Base-by-base conservation (phyloP, 2,329 filamentous ascomycete genomes). In the Pestalotiopsis sp. region DNA sequence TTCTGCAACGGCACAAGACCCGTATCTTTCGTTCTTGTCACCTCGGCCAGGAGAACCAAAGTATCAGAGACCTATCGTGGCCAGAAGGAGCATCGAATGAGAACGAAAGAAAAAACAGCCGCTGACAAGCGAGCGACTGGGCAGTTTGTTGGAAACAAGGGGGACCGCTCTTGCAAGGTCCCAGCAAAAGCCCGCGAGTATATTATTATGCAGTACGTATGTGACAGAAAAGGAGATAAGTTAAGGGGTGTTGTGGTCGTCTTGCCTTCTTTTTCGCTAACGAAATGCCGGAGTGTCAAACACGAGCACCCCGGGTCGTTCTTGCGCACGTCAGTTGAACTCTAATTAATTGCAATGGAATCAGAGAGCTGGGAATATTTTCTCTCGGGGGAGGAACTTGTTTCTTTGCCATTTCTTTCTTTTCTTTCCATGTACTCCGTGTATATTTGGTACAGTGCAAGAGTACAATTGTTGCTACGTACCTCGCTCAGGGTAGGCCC, bases 241-340 rank as follows among this genome's bases (percentile, higher is more conserved):
- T 52, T 17, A 20, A n/a, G 20, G 17, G 17, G 17, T 9, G 6
- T 52, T 52, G 7, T 52, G n/a, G n/a, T n/a, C 23, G 17, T n/a
- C 14, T 52, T 52, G 7, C 17, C 20, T 52, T 20, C 20, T 52
- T 9, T 17, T 52, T 52, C 14, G 45, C 45, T 52, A 52, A 52
- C 45, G 45, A 62, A 62, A 36, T 62, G 59, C 59, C 59, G 27
- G 59, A 62, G 59, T 62, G 59, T 39, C 59, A 62, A 62, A 62
- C 14, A 20, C 23, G 57, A 59, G 57, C 31, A 9, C 57, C 23
- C 57, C 23, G 57, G 23, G 23, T 36, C 27, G 9, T 59, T 59
- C 27, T 59, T 27, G 23, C 57, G 57, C 57, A 59, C 59, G 59
- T 62, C 59, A 39, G 27, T 62, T 62, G 59, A 62, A 41, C 59